Evolutionary conservation across 148 eudicot species (phyloP).

Genomic region (Pouteria glomerata): DNA sequence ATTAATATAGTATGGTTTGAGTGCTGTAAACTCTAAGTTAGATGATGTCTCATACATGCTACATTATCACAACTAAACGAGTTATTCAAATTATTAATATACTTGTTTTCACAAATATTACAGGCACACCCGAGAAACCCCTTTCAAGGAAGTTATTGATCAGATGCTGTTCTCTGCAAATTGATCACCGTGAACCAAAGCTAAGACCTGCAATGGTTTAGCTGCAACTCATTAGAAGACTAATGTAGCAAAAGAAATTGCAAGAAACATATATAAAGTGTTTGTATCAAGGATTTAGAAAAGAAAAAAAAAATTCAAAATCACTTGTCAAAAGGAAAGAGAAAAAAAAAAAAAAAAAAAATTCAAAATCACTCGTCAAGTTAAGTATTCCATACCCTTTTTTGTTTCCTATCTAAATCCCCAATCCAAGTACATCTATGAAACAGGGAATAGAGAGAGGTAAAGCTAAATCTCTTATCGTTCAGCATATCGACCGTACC

Average conservation of each 20-base stretch:
- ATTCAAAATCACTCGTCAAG: not conserved
- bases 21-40: no score
- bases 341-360: not conserved
- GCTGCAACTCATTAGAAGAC: not conserved
- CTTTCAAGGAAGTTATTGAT: not conserved
- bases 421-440: no score
- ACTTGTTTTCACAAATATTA: not conserved
- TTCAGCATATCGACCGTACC: not conserved
- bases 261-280: not conserved
- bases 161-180: not conserved
- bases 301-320: not conserved
- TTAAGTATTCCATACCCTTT: no score
- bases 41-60: no score
- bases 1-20: no score
- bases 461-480: not conserved
- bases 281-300: no score
- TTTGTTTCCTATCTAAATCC: no score
- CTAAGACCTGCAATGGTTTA: conserved; percentile 16
- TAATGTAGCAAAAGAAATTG: not conserved
- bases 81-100: not conserved
- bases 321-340: no score
- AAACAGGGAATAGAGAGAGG: not conserved
- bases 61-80: no score
- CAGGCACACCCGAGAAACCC: not conserved
- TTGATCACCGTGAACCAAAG: conserved; percentile 16